Evolutionary conservation across 306 rosid genomes (phyloP).

Genomic region (Psophocarpus tetragonolobus): DNA sequence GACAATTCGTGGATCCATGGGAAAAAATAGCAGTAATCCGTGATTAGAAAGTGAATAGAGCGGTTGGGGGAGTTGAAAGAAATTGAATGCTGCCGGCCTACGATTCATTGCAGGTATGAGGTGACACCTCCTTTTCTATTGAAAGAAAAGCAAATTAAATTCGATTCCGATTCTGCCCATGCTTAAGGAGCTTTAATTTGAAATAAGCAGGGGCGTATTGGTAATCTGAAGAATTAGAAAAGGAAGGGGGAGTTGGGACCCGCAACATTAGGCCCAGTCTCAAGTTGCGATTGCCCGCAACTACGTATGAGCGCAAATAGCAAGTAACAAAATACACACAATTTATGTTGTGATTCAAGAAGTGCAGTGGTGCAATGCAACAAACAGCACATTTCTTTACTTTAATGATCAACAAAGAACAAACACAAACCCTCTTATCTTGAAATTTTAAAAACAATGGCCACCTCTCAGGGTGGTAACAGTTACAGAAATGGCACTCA

Average conservation of each 20-base stretch:
- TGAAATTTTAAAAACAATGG: constrained; percentile 49
- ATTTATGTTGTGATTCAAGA: constrained; percentile 48
- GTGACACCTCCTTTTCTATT: constrained; percentile 15
- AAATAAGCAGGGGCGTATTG: constrained; percentile 18
- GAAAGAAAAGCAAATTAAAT: constrained; percentile 3
- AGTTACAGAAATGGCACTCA: constrained; percentile 52
- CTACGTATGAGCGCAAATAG: neutral
- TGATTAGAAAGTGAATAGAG: constrained; percentile 31
- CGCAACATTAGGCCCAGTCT: constrained; percentile 13
- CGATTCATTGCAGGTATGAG: constrained; percentile 20
- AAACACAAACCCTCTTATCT: neutral
- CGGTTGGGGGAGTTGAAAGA: constrained; percentile 34
- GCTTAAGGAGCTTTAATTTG: neutral
- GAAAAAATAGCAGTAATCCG: neutral
- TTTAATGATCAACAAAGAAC: constrained; percentile 27
- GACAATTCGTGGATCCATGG: neutral
- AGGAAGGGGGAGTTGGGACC: constrained; percentile 21
- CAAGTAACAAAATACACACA: constrained; percentile 28
- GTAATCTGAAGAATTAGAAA: neutral
- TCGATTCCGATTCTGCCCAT: neutral
- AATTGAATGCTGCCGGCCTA: constrained; percentile 39
- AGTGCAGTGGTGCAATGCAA: neutral
- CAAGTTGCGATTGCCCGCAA: neutral
- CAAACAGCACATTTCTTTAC: neutral
- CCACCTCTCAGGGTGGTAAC: constrained; percentile 49